A percentile compares a stretch with the other conserved stretches of the same genome.
Evolutionary conservation across 768 basidiomycete species (phyloP).

Genomic region (Tylopilus felleus): DNA sequence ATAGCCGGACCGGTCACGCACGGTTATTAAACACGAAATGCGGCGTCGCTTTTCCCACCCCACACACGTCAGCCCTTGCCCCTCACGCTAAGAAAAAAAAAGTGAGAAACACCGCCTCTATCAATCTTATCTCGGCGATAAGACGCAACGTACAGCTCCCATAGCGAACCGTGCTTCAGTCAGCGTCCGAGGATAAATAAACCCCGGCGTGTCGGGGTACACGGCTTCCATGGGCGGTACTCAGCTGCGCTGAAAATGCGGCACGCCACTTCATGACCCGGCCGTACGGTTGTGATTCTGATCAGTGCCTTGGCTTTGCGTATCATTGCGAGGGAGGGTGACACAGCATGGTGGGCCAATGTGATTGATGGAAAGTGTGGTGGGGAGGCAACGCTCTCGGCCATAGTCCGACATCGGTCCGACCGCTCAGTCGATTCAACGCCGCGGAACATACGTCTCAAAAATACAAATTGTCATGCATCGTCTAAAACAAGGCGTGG

Average conservation of each 20-base stretch:
- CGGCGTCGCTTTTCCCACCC: conserved; percentile 4
- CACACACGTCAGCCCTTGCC: neutral
- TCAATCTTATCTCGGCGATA: neutral
- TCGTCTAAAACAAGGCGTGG: conserved; percentile 87
- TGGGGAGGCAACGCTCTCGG: neutral
- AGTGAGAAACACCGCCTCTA: neutral
- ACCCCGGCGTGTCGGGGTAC: neutral
- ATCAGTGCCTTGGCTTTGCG: neutral
- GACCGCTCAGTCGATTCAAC: conserved; percentile 4
- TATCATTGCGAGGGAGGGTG: neutral
- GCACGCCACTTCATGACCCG: conserved; percentile 12
- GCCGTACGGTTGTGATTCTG: conserved; percentile 1
- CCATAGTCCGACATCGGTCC: neutral
- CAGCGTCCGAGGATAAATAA: neutral
- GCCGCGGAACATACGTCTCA: neutral
- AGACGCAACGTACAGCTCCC: neutral
- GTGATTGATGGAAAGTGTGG: neutral
- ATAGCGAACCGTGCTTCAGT: neutral
- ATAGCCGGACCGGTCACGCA: neutral
- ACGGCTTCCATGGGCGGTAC: neutral
- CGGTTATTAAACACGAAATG: neutral
- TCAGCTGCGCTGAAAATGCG: conserved; percentile 5
- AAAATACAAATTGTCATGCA: conserved; percentile 37
- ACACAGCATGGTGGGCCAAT: conserved; percentile 7
- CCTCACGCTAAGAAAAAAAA: neutral